A percentile compares a stretch with the other conserved stretches of the same genome.
phyloP scores from a whole-genome alignment of 495 filamentous ascomycete species.

The Pyrenula massariospora region DNA sequence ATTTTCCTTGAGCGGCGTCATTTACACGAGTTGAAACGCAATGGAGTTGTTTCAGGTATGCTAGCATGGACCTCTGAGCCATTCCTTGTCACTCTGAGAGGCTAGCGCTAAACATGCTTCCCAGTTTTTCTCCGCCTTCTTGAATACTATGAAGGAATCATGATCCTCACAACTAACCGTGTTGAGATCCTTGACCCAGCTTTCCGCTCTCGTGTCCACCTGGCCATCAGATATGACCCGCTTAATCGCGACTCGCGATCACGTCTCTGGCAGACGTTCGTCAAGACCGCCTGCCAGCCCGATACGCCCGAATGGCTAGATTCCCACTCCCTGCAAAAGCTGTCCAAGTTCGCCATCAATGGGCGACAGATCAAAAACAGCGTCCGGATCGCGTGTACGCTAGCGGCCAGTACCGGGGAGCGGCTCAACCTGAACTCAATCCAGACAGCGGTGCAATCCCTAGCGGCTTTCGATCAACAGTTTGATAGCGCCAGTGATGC shows the following conservation, averaged over 20 bases:
- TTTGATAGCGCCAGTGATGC: not conserved
- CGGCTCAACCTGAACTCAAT: not conserved
- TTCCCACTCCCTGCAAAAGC: constrained; percentile 9
- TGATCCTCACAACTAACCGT: constrained; percentile 25
- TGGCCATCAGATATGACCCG: constrained; percentile 24
- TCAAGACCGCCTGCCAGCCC: constrained; percentile 9
- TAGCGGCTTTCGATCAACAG: not conserved
- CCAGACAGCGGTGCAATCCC: not conserved
- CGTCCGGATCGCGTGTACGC: not conserved
- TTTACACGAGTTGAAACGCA: constrained; percentile 28
- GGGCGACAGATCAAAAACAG: constrained; percentile 22
- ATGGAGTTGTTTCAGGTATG: constrained; percentile 26
- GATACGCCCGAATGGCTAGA: constrained; percentile 9
- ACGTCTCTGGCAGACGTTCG: constrained; percentile 26
- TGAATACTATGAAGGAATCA: constrained; percentile 8
- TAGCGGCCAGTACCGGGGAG: not conserved
- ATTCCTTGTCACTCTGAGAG: not conserved
- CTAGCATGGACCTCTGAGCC: no score
- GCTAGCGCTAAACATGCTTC: no score
- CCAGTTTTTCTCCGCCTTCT: not conserved
- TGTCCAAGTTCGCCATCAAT: constrained; percentile 21
- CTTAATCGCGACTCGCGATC: constrained; percentile 7
- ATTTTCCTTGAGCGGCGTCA: constrained; percentile 38
- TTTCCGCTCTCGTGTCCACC: constrained; percentile 37
- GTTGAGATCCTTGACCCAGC: constrained; percentile 37